phyloP scores from a whole-genome alignment of 2,329 filamentous ascomycete genomes.

The Cercospora sojina region DNA sequence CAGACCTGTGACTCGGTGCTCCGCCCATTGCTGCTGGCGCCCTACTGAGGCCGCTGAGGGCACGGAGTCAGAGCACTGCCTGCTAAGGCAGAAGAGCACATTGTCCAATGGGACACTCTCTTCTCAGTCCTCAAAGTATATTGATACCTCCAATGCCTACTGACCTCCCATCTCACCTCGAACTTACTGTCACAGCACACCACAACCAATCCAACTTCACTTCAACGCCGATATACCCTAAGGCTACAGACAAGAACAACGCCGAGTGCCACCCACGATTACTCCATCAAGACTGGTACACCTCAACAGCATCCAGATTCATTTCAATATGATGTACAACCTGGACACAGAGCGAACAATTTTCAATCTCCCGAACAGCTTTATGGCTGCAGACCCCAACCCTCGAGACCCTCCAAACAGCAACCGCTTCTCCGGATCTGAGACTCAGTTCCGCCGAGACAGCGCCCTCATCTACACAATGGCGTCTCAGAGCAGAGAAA shows the following conservation, averaged over 20 bases:
- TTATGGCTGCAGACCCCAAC: neutral
- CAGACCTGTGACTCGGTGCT: slow-evolving; percentile 6
- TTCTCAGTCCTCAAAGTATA: slow-evolving; percentile 2
- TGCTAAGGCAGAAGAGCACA: slow-evolving; percentile 9
- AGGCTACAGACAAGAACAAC: neutral
- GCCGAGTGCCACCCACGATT: neutral
- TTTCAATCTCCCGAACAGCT: neutral
- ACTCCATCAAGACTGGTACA: neutral
- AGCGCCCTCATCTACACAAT: neutral
- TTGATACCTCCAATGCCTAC: neutral
- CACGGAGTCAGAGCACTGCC: slow-evolving; percentile 10
- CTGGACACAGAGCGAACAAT: slow-evolving; percentile 3
- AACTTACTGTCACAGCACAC: neutral
- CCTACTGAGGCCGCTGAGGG: slow-evolving; percentile 10
- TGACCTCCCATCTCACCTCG: neutral
- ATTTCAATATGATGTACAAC: slow-evolving; percentile 1
- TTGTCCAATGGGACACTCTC: slow-evolving; percentile 1
- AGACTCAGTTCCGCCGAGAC: neutral
- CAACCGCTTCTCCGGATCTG: neutral
- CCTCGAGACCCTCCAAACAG: slow-evolving; percentile 9
- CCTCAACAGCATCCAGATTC: neutral
- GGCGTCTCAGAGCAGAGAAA: neutral
- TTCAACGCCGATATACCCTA: neutral
- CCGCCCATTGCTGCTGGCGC: slow-evolving; percentile 13
- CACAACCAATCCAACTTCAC: slow-evolving; percentile 4